phyloP scores from a whole-genome alignment of 208 protist genomes.

The Trypanosomatidae sp. region DNA sequence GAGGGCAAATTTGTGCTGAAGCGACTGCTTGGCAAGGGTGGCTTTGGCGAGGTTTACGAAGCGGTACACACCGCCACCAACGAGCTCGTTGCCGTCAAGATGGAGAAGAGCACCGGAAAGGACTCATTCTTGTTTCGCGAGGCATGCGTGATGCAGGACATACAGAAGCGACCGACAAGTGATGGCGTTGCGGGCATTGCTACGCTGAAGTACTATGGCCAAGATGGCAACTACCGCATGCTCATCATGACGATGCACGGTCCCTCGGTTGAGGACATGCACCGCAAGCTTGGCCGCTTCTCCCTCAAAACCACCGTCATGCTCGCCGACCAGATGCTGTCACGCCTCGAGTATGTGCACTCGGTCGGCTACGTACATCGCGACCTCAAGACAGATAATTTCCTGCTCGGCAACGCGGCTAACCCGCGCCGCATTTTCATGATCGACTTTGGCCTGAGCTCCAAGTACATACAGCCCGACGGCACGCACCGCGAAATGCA shows the following conservation, averaged over 20 bases:
- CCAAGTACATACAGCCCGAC: conserved; percentile 42
- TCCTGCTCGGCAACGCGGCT: conserved; percentile 93
- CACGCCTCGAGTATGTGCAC: conserved; percentile 96
- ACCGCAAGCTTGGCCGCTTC: conserved; percentile 77
- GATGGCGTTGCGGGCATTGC: conserved; percentile 86
- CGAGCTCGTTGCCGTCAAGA: conserved; percentile 51
- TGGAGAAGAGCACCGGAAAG: conserved; percentile 73
- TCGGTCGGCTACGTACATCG: conserved; percentile 96
- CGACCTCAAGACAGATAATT: conserved; percentile 99
- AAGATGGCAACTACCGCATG: conserved; percentile 97
- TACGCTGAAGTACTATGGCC: conserved; percentile 92
- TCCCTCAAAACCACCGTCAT: conserved; percentile 98
- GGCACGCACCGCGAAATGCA: conserved; percentile 42
- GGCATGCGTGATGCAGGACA: conserved; percentile 85
- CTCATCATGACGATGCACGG: conserved; percentile 98
- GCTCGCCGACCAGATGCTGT: conserved; percentile 96
- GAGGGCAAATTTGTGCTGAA: conserved; percentile 54
- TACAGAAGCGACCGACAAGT: conserved; percentile 40
- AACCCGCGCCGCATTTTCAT: conserved; percentile 77
- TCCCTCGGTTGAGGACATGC: conserved; percentile 93
- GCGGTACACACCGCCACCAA: conserved; percentile 41
- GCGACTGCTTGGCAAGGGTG: conserved; percentile 89
- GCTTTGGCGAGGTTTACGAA: conserved; percentile 97
- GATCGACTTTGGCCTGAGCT: conserved; percentile 94
- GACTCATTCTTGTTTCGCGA: conserved; percentile 97